Evolutionary conservation across 1,139 yeast genomes (phyloP).

Genomic region (Scheffersomyces quercinus): DNA sequence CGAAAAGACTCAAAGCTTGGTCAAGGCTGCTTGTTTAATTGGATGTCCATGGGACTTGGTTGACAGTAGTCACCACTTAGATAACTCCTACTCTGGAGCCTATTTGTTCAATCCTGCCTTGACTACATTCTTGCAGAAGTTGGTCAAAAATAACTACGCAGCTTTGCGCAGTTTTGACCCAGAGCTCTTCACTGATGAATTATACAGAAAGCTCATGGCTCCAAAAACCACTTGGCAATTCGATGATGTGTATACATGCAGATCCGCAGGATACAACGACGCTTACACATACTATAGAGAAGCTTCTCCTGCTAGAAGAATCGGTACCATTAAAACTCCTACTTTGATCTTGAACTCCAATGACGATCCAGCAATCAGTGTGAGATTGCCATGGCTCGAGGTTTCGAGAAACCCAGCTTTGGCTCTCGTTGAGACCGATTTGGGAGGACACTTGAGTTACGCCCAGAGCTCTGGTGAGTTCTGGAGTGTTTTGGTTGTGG

Average conservation of each 20-base stretch:
- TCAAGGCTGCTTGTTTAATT: slow-evolving; percentile 67
- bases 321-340: slow-evolving; percentile 63
- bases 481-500: slow-evolving; percentile 72
- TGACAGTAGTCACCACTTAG: slow-evolving; percentile 50
- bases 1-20: slow-evolving; percentile 33
- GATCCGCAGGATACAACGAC: slow-evolving; percentile 65
- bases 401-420: slow-evolving; percentile 33
- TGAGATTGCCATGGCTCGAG: slow-evolving; percentile 32
- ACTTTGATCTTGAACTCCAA: slow-evolving; percentile 64
- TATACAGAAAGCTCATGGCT: slow-evolving; percentile 28
- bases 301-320: slow-evolving; percentile 63
- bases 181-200: slow-evolving; percentile 32
- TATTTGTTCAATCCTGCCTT: slow-evolving; percentile 66
- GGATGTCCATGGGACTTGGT: slow-evolving; percentile 25
- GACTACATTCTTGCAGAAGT: slow-evolving; percentile 61
- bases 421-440: slow-evolving; percentile 42
- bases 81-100: slow-evolving; percentile 57
- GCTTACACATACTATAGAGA: slow-evolving; percentile 72
- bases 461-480: slow-evolving; percentile 59
- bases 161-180: slow-evolving; percentile 46
- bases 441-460: slow-evolving; percentile 66
- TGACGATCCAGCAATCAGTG: slow-evolving; percentile 84
- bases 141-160: slow-evolving; percentile 61
- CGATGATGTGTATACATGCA: slow-evolving; percentile 72
- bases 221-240: slow-evolving; percentile 54